Evolutionary conservation across 2,329 filamentous ascomycete species (phyloP), one percentile per base, ranked within the genome.

Genomic region (Sarocladiaceae sp.): DNA sequence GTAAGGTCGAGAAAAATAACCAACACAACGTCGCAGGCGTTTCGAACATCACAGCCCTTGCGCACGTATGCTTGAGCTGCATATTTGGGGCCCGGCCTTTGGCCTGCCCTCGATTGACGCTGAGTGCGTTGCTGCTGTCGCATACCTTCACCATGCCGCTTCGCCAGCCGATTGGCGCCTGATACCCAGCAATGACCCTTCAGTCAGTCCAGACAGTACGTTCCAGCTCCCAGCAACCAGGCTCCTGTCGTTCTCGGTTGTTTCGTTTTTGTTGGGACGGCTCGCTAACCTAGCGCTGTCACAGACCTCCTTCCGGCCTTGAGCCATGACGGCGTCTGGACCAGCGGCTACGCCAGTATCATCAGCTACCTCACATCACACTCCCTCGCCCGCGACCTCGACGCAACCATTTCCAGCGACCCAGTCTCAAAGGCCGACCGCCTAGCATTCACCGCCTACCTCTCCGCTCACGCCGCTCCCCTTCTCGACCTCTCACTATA

Each of bases 11-110:
- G 29, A 15, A 31, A 31, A 31, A 15, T 17, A 36, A n/a, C 33
- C 33, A 12, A 36, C 12, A 17, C 33, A 36, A 5, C 33, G 33
- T 36, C 15, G 15, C 18, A 36, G 33, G 33, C 33, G 33, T 17
- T 36, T 36, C 33, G 7, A 7, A 6, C 33, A n/a, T n/a, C 5
- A 7, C 33, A 5, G 6, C 15, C 15, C 6, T 5, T 36, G 33
- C 8, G 33, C 33, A n/a, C 37, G 37, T 22, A 71, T 71, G 69
- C 57, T 71, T 48, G 82, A 93, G 71, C 81, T 99, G 55, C 88
- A 96, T 71, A 80, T 96, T 63, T 96, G 92, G 87, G 92, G 92
- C 48, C 86, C 90, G 52, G 92, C 89, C 36, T 96, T 96, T 67
- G 85, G 84, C 36, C 81, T 97, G 40, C 86, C 93, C 13, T 97